Evolutionary conservation across 768 basidiomycete species (phyloP), one percentile per base, ranked within the genome.

Genomic region (Pleurotus ostreatus): DNA sequence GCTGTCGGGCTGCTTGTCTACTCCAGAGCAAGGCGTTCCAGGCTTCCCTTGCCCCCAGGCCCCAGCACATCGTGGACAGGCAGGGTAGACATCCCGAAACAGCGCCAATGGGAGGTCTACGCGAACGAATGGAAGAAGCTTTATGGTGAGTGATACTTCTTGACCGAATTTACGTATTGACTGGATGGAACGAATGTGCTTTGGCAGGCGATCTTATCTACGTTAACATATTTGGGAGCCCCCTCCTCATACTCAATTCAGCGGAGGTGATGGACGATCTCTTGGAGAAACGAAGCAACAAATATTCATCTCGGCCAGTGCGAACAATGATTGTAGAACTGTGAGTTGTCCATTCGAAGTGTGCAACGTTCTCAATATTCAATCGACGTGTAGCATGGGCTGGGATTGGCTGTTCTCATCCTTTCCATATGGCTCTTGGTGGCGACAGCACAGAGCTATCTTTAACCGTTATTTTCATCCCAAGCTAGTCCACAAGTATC

Each of bases 341-440:
- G 78, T 79, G 56, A 47, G 72, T 65, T 16, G n/a, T 15, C 23
- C 23, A 18, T 43, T 7, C 23, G 6, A 20, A 26, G 41, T 3
- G 46, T 56, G 7, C 34, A 2, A 5, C 4, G 15, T 26, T 34
- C 37, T 11, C 49, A 18, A 18, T n/a, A 8, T 16, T 16, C 15
- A 16, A n/a, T 18, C 46, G n/a, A n/a, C 25, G 39, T 25, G 12
- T 16, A 79, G 78, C 45, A 76, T 79, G 59, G 78, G 78, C 5
- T 80, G 73, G 71, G 69, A 74, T 57, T 79, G 77, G 77, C 60
- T 77, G 4, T 73, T 78, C 59, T 76, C 74, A 1, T 66, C 70
- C 12, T 67, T 74, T 62, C 63, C 65, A 4, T 78, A 71, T 46
- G 76, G 77, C 11, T 57, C 46, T 8, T 61, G 56, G 46, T 77